Base-by-base conservation (phyloP, 2,329 filamentous ascomycete species). In the Xylariomycetidae sp. region DNA sequence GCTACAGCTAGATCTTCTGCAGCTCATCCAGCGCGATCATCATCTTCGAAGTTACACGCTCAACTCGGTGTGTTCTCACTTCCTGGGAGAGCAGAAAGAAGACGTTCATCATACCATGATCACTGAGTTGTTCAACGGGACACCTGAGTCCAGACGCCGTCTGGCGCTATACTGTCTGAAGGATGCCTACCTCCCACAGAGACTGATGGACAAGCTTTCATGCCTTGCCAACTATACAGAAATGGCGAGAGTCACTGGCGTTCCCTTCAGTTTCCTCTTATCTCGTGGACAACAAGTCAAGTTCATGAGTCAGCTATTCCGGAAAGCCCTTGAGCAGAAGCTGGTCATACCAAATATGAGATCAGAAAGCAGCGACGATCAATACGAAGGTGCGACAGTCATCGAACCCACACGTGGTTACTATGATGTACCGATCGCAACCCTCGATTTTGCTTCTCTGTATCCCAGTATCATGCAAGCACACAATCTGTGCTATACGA, bases 41-140 rank as follows among this genome's bases (percentile, higher is more conserved):
- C 92, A 98, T 13, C 70, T 98, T 20, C 77, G 92, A 68, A 97
- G 90, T 63, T 98, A 98, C 58, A 98, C 92, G 0, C 72, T 98
- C 17, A 98, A 98, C 60, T 95, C 92, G 2, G 92, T 98, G 5
- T 94, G 82, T 46, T 85, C 92, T 4, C 85, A 98, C 45, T 98
- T 98, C 53, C 61, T 98, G 16, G 88, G 88, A 29, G 92, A 98
- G 58, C 92, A 98, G 57, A 98, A 98, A 57, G 92, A 98, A 63
- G 92, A 98, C 61, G 92, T 98, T 3, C 92, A 98, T 55, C 82
- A 98, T 63, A 96, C 89, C 3, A 98, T 98, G 88, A 98, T 98
- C 51, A 98, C 94, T 0, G 94, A 97, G 54, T 67, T 98, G 3
- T 96, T 89, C 71, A 97, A 98, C 56, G 92, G 92, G 41, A 96